These are phyloP conservation scores for Umbelopsis vinacea DNA, from an alignment of 192 early-diverging fungal genomes.

Conservation along the genomic window DNA sequence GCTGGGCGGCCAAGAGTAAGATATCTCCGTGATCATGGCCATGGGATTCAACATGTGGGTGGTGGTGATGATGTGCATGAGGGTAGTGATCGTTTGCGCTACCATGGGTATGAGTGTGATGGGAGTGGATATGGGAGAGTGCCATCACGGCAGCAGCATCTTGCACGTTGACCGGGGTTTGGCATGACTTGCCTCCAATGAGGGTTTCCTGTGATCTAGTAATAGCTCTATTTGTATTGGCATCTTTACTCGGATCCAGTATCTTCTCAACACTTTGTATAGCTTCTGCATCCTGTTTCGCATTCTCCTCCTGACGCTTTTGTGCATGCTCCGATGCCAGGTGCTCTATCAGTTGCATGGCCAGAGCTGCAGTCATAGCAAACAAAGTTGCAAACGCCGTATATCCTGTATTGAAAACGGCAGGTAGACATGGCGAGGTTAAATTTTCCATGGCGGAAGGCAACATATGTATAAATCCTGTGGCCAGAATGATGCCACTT, in stretches of 20 bases:
- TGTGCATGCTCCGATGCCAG: conserved; percentile 29
- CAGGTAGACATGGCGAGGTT: conserved; percentile 59
- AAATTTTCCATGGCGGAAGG: conserved; percentile 59
- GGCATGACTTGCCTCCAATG: background rate
- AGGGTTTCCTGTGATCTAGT: conserved; percentile 24
- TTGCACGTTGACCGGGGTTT: conserved; percentile 13
- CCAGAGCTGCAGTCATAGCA: conserved; percentile 66
- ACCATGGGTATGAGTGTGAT: conserved; percentile 22
- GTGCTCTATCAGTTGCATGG: conserved; percentile 68
- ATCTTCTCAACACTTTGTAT: conserved; percentile 37
- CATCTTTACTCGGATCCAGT: background rate
- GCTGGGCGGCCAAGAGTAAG: background rate
- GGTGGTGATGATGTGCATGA: conserved; percentile 24
- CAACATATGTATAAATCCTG: conserved; percentile 80
- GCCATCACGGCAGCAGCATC: conserved; percentile 20
- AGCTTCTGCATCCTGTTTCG: conserved; percentile 32
- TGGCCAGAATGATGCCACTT: conserved; percentile 73
- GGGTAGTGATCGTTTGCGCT: conserved; percentile 22
- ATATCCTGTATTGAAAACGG: conserved; percentile 45
- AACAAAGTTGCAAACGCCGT: conserved; percentile 58
- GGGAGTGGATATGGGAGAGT: conserved; percentile 25
- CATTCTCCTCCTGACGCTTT: background rate
- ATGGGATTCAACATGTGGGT: conserved; percentile 3
- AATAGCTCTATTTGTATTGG: background rate
- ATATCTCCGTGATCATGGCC: conserved; percentile 24